Evolutionary conservation across 371 early-diverging fungal genomes (phyloP).

Genomic region (Entomophthora muscae): DNA sequence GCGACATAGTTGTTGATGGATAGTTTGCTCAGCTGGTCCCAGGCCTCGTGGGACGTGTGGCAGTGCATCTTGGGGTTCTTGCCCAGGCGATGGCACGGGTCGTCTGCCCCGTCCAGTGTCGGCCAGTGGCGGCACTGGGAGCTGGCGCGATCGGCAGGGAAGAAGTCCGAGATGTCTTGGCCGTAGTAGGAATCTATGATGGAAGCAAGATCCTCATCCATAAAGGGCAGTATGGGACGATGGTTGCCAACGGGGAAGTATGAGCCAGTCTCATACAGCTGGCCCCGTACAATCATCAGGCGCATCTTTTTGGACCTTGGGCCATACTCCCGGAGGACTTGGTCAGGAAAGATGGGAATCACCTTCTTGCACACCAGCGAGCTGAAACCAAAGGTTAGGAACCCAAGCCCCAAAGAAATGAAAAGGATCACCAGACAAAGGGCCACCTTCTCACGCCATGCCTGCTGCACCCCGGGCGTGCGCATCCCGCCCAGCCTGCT

Average conservation of each 20-base stretch:
- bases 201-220: constrained; percentile 9
- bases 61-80: constrained; percentile 12
- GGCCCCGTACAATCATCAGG: constrained; percentile 16
- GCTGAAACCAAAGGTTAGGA: constrained; percentile 39
- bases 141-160: constrained; percentile 11
- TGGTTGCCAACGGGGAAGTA: constrained; percentile 15
- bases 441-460: constrained; percentile 75
- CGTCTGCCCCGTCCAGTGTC: constrained; percentile 9
- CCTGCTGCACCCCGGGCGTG: constrained; percentile 28
- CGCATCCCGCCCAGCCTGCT: constrained; percentile 19
- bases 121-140: constrained; percentile 13
- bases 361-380: constrained; percentile 18
- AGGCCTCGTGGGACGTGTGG: constrained; percentile 10
- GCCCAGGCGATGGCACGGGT: constrained; percentile 10
- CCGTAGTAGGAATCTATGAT: constrained; percentile 14
- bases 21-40: neutral
- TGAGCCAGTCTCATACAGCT: constrained; percentile 16
- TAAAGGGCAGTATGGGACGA: constrained; percentile 12
- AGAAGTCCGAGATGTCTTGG: constrained; percentile 15
- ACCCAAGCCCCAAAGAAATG: constrained; percentile 29
- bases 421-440: constrained; percentile 39
- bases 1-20: constrained; percentile 9
- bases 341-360: constrained; percentile 10
- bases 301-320: neutral
- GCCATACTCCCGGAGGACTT: constrained; percentile 11